Evolutionary conservation across 805 yeast genomes (phyloP), one percentile per base, ranked within the genome.

Genomic region (Sugiyamaella floridensis): DNA sequence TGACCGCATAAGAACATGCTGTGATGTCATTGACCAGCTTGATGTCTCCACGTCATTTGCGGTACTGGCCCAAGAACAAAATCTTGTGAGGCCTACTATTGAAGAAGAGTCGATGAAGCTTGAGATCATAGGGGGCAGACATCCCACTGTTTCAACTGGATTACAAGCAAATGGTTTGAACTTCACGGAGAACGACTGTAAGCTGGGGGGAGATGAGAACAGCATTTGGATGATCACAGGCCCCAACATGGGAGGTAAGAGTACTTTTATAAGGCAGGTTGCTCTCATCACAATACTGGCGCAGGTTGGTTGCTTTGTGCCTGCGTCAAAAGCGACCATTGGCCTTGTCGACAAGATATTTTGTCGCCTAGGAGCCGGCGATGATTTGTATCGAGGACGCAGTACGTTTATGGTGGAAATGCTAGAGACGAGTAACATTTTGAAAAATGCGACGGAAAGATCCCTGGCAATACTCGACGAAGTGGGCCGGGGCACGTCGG

Each of bases 331-430:
- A 1, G 87, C 88, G 1, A 66, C 67, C 1, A 61, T 87, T 15
- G 88, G 95, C 0, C 65, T 87, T 1, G 88, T 89, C 15, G 96
- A 89, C 67, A 78, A 83, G 50, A 79, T 89, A 0, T 86, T 84
- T 62, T 83, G 93, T 19, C 73, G 97, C 26, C 82, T 88, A 63
- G 89, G 97, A 0, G 83, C 88, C 0, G 76, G 74, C 11, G 97
- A 89, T 69, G 88, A 88, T 61, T 76, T 89, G 26, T 79, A 79
- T 55, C 76, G 81, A 47, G 89, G 89, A 43, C 79, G 85, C 61
- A 85, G 93, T n/a, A 89, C 97, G 0, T 89, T 89, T 62, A 87
- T 89, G 96, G 87, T 85, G 14, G 97, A 89, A 61, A 88, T 89
- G 96, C 75, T 83, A 41, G 97, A 89, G 64, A 85, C 95, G 1